A percentile compares a stretch with the other conserved stretches of the same genome.
Conservation (phyloP, 768 basidiomycete species). For the Macrocybe gigantea region DNA sequence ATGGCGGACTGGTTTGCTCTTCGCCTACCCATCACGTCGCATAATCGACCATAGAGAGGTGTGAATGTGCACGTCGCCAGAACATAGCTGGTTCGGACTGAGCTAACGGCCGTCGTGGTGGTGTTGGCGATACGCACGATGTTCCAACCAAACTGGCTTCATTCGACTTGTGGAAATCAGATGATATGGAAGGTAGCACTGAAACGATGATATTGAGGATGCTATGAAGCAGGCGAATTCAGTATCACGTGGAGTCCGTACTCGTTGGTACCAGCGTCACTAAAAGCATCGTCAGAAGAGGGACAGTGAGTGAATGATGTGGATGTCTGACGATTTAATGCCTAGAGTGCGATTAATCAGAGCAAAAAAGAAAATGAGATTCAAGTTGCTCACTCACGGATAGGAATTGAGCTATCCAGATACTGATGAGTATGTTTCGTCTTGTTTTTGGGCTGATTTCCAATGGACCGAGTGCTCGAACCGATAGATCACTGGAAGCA, state of each 20-base stretch:
- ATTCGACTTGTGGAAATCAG: slow-evolving; percentile 70
- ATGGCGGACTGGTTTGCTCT: slow-evolving; percentile 64
- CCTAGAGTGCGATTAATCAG: slow-evolving; percentile 10
- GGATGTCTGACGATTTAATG: slow-evolving; percentile 24
- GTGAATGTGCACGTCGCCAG: slow-evolving; percentile 79
- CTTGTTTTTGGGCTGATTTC: slow-evolving; percentile 55
- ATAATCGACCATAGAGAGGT: slow-evolving; percentile 74
- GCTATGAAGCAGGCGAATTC: not conserved
- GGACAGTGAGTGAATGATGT: not conserved
- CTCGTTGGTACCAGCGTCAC: slow-evolving; percentile 76
- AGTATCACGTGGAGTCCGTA: slow-evolving; percentile 22
- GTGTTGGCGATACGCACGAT: slow-evolving; percentile 32
- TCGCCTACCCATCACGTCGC: slow-evolving; percentile 65
- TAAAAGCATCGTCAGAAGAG: slow-evolving; percentile 17
- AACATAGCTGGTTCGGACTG: slow-evolving; percentile 44
- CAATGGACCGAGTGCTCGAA: slow-evolving; percentile 37
- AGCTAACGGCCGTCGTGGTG: not conserved
- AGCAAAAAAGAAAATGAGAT: not conserved
- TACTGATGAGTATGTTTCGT: slow-evolving; percentile 58
- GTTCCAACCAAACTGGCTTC: slow-evolving; percentile 84
- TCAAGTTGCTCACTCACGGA: slow-evolving; percentile 42
- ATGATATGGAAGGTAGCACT: slow-evolving; percentile 77
- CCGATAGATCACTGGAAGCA: too few species aligned
- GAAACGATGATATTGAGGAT: not conserved
- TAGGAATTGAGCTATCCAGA: slow-evolving; percentile 70